phyloP scores from a whole-genome alignment of 768 basidiomycete genomes.

The Trametes sanguinea region DNA sequence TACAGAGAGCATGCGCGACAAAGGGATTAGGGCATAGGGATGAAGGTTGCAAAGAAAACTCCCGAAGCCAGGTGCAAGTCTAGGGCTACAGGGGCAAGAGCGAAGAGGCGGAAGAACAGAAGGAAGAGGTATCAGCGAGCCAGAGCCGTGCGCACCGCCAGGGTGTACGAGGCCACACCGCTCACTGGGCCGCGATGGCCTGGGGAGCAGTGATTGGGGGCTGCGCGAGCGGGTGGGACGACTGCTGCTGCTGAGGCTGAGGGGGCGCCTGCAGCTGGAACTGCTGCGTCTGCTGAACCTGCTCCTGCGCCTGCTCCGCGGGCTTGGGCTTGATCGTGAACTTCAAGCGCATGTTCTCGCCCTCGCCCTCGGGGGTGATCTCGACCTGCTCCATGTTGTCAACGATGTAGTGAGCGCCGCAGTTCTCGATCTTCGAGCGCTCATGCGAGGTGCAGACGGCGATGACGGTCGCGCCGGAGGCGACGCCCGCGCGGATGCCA shows the following conservation, averaged over 20 bases:
- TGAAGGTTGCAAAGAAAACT: not conserved
- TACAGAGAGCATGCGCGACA: slow-evolving; percentile 12
- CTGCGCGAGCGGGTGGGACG: slow-evolving; percentile 11
- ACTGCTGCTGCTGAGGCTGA: slow-evolving; percentile 2
- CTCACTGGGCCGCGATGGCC: slow-evolving; percentile 12
- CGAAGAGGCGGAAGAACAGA: not conserved
- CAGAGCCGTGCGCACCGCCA: not conserved
- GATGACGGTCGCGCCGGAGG: slow-evolving; percentile 71
- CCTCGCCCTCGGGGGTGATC: slow-evolving; percentile 44
- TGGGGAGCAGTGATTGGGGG: slow-evolving; percentile 8
- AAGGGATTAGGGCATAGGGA: not conserved
- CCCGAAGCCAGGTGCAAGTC: not conserved
- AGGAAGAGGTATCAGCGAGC: not conserved
- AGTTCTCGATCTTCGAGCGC: slow-evolving; percentile 52
- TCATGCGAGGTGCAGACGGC: slow-evolving; percentile 78
- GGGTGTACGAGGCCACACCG: not conserved
- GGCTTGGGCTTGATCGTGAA: slow-evolving; percentile 39
- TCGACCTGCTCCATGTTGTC: slow-evolving; percentile 54
- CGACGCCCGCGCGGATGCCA: slow-evolving; percentile 69
- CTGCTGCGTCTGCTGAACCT: slow-evolving; percentile 17
- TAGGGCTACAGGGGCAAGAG: slow-evolving; percentile 2
- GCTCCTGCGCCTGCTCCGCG: not conserved
- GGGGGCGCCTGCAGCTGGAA: slow-evolving; percentile 22
- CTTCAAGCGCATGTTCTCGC: slow-evolving; percentile 36
- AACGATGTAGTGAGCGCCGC: slow-evolving; percentile 58